Evolutionary conservation across 306 rosid genomes (phyloP).

Genomic region (Fragaria vesca): DNA sequence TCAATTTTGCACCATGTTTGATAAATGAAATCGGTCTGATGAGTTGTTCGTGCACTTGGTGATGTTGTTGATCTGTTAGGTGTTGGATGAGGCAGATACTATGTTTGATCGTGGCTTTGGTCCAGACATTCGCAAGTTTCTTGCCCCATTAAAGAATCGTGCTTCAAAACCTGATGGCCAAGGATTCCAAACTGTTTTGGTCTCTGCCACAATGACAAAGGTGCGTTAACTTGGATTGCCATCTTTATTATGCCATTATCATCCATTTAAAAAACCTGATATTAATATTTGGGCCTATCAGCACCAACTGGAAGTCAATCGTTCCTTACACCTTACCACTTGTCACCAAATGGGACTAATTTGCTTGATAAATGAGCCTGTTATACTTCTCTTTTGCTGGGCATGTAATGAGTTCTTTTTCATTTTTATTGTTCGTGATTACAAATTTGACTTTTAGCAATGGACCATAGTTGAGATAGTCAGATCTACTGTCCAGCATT

Average conservation of each 20-base stretch:
- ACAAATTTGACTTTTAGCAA: neutral
- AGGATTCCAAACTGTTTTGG: constrained; percentile 88
- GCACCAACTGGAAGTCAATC: neutral
- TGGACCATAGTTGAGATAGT: neutral
- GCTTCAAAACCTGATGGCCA: constrained; percentile 59
- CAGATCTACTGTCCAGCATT: neutral
- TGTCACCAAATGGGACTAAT: neutral
- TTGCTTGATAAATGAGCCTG: neutral
- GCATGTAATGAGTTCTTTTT: neutral
- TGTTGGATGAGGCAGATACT: constrained; percentile 96
- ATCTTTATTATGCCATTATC: constrained; percentile 10
- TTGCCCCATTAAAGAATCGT: constrained; percentile 71
- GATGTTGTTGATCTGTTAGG: constrained; percentile 44
- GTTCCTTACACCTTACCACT: neutral
- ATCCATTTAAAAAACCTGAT: neutral
- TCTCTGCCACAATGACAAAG: constrained; percentile 93
- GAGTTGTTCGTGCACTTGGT: constrained; percentile 13
- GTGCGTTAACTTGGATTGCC: constrained; percentile 37
- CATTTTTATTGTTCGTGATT: neutral
- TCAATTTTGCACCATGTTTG: neutral
- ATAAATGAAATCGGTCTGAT: neutral
- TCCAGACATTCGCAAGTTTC: constrained; percentile 89
- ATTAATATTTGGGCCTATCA: neutral
- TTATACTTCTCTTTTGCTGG: neutral
- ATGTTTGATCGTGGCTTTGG: constrained; percentile 99